Conservation (phyloP, 805 yeast genomes). For the Candida ulmi region DNA sequence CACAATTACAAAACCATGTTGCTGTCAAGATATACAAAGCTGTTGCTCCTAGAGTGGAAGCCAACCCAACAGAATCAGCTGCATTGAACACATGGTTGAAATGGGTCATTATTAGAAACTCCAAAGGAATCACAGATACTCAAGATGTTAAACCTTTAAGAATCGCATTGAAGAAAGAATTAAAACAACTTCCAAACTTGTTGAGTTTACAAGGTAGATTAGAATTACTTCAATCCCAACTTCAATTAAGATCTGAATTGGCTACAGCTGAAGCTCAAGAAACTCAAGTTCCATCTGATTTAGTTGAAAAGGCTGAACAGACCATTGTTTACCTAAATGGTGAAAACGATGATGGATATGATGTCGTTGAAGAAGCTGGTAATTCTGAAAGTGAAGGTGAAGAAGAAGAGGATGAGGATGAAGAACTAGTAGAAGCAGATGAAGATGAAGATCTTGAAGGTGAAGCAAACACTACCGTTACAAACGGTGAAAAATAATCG, state of each 20-base stretch:
- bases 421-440: conserved; percentile 5
- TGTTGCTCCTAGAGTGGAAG: conserved; percentile 41
- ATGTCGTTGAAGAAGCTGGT: conserved; percentile 13
- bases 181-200: conserved; percentile 57
- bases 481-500: too few relatives aligned
- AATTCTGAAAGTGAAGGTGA: conserved; percentile 20
- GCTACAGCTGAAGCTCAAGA: conserved; percentile 29
- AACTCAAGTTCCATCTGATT: conserved; percentile 23
- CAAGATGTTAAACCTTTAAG: conserved; percentile 45
- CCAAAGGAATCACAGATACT: conserved; percentile 33
- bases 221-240: conserved; percentile 70
- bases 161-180: conserved; percentile 47
- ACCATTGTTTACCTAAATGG: conserved; percentile 33
- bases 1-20: conserved; percentile 34
- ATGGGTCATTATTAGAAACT: conserved; percentile 69
- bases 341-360: conserved; percentile 39
- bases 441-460: conserved; percentile 4
- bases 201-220: conserved; percentile 83
- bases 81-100: conserved; percentile 61
- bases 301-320: conserved; percentile 27
- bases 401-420: conserved; percentile 21
- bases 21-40: conserved; percentile 40
- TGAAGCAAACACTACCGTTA: background rate
- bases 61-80: conserved; percentile 37
- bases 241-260: conserved; percentile 57